Evolutionary conservation across 768 basidiomycete genomes (phyloP).

Genomic region (Panaeolus cyanescens): DNA sequence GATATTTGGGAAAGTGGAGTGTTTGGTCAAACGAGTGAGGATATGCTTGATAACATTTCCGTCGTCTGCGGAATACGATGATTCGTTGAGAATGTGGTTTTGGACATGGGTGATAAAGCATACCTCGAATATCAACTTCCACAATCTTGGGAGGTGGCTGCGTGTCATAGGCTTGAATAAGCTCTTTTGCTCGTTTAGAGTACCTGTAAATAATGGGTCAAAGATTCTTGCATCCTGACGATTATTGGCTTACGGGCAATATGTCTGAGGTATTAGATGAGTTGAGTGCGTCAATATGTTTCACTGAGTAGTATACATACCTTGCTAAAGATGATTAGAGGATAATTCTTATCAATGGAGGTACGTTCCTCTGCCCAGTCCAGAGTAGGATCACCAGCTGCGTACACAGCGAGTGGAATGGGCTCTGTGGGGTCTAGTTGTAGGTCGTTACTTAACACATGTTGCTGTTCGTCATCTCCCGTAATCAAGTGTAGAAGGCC

Average conservation of each 20-base stretch:
- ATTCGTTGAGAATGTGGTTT: neutral
- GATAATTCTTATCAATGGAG: constrained; percentile 49
- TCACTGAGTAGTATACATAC: constrained; percentile 35
- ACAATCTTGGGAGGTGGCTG: constrained; percentile 67
- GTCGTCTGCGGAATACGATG: constrained; percentile 49
- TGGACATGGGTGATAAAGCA: neutral
- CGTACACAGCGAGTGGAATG: constrained; percentile 56
- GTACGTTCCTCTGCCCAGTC: constrained; percentile 47
- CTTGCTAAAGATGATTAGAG: constrained; percentile 84
- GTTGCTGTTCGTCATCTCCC: constrained; percentile 41
- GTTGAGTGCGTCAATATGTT: neutral
- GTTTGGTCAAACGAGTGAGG: constrained; percentile 65
- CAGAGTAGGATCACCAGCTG: constrained; percentile 41
- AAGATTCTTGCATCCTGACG: constrained; percentile 20
- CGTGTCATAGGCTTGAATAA: constrained; percentile 62
- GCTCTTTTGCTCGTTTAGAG: constrained; percentile 60
- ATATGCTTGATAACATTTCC: constrained; percentile 62
- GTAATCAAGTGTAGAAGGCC: constrained; percentile 72
- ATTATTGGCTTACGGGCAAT: constrained; percentile 67
- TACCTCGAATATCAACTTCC: constrained; percentile 76
- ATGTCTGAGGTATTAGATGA: constrained; percentile 46
- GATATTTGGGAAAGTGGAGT: constrained; percentile 76
- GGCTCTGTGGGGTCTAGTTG: constrained; percentile 48
- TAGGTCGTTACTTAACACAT: constrained; percentile 38
- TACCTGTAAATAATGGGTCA: constrained; percentile 37